A percentile compares a stretch with the other conserved stretches of the same genome.
Evolutionary conservation across 768 basidiomycete species (phyloP).

Genomic region (Auricularia cornea): DNA sequence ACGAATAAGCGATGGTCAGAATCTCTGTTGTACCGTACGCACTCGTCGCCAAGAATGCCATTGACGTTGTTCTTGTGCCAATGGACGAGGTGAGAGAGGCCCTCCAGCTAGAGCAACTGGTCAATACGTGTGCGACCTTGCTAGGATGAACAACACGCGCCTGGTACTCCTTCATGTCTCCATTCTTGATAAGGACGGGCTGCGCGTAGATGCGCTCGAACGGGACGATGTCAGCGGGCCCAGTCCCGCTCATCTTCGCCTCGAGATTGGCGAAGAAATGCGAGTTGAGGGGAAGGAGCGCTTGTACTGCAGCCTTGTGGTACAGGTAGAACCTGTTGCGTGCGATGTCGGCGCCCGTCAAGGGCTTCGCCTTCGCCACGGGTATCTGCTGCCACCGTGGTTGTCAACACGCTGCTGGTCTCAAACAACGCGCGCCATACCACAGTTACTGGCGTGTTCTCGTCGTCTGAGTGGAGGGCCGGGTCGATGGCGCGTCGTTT

Average conservation of each 20-base stretch:
- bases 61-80: constrained; percentile 69
- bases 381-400: background rate
- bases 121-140: no score
- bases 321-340: constrained; percentile 38
- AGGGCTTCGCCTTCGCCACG: background rate
- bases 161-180: constrained; percentile 66
- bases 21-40: constrained; percentile 15
- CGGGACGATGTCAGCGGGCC: background rate
- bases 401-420: background rate
- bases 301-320: constrained; percentile 37
- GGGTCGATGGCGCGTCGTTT: background rate
- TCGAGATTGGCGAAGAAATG: constrained; percentile 33
- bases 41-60: constrained; percentile 67
- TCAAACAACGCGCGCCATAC: background rate
- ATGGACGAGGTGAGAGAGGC: constrained; percentile 54
- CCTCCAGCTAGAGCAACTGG: constrained; percentile 35
- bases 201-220: constrained; percentile 30
- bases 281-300: constrained; percentile 36
- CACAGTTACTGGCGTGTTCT: background rate
- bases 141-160: background rate
- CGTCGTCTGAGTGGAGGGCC: background rate
- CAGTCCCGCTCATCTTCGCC: constrained; percentile 11
- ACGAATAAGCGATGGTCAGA: no score
- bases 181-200: constrained; percentile 43
- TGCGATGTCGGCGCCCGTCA: constrained; percentile 24